Base-by-base conservation (phyloP, 2,329 filamentous ascomycete genomes). In the Fusarium liriodendri region DNA sequence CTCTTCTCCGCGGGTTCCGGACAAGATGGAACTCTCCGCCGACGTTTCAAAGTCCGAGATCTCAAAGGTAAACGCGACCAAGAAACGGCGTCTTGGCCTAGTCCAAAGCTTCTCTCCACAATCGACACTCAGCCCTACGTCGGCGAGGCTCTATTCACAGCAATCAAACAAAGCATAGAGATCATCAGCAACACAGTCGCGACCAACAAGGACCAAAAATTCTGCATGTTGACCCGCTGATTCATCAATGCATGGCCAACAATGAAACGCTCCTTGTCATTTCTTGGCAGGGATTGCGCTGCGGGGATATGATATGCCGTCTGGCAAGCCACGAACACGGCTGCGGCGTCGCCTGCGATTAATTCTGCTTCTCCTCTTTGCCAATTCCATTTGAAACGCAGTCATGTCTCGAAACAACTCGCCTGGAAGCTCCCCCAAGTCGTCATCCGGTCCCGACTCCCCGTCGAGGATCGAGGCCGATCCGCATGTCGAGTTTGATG, bases 321-420 rank as follows among this genome's bases (percentile, higher is more conserved):
- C 50, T 16, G 25, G 22, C 18, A 25, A 27, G 22, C 42, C 42
- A 47, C 42, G 42, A 47, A 27, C 42, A 47, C 22, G 42, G 42
- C 22, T 47, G 42, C 22, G 42, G 42, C 42, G 42, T 14, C 42
- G 42, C 16, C n/a, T 14, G 22, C 6, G 22, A 27, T 47, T 1
- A 47, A 47, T 25, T 47, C 14, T 25, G 2, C 42, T 47, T 27
- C 22, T 47, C 42, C 22, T 47, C 42, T 10, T 47, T 25, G 40
- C 7, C 40, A 45, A 11, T 45, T 20, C 5, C 37, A 25, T 2
- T 45, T 22, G 13, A 5, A 45, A 22, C 20, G 20, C 13, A 22
- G 20, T 45, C 69, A 71, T 72, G 70, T 61, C 66, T 25, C 45
- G 58, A 9, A 38, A 11, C 25, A 58, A 29, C 45, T 61, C 62